Evolutionary conservation across 805 yeast species (phyloP).

Genomic region (Nakazawaea laoshanensis): DNA sequence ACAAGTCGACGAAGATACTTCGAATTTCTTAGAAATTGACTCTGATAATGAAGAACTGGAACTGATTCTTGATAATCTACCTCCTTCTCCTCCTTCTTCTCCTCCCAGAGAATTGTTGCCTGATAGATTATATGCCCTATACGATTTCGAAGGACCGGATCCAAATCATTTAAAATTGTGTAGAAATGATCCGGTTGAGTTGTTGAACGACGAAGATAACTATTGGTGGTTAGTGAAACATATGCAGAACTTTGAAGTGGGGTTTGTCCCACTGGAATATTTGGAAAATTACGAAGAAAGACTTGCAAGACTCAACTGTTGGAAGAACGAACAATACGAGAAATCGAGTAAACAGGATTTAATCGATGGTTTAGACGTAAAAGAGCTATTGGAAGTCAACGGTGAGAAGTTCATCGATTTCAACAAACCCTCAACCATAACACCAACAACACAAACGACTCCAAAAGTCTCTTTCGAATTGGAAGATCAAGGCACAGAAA

Average conservation of each 20-base stretch:
- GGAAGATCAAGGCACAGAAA: conserved; percentile 30
- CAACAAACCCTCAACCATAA: not conserved
- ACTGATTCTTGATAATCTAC: conserved; percentile 27
- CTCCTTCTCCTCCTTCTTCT: conserved; percentile 63
- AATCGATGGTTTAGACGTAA: conserved; percentile 1
- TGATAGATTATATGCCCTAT: conserved; percentile 74
- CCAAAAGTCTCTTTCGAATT: conserved; percentile 24
- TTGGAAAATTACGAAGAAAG: conserved; percentile 88
- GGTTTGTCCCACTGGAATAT: conserved; percentile 95
- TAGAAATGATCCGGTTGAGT: conserved; percentile 74
- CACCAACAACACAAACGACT: conserved; percentile 16
- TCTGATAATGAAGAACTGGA: conserved; percentile 32
- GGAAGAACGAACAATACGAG: conserved; percentile 76
- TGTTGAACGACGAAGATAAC: conserved; percentile 82
- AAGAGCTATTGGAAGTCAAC: conserved; percentile 5
- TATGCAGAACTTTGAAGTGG: conserved; percentile 50
- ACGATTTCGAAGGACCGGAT: conserved; percentile 86
- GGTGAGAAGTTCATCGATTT: conserved; percentile 10
- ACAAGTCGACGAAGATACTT: conserved; percentile 14
- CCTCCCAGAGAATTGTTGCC: conserved; percentile 83
- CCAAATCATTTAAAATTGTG: conserved; percentile 79
- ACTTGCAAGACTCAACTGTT: conserved; percentile 84
- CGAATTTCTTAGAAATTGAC: conserved; percentile 7
- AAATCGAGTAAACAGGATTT: conserved; percentile 16
- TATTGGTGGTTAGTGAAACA: conserved; percentile 92